Evolutionary conservation across 768 basidiomycete genomes (phyloP).

Genomic region (Cyclocybe aegerita): DNA sequence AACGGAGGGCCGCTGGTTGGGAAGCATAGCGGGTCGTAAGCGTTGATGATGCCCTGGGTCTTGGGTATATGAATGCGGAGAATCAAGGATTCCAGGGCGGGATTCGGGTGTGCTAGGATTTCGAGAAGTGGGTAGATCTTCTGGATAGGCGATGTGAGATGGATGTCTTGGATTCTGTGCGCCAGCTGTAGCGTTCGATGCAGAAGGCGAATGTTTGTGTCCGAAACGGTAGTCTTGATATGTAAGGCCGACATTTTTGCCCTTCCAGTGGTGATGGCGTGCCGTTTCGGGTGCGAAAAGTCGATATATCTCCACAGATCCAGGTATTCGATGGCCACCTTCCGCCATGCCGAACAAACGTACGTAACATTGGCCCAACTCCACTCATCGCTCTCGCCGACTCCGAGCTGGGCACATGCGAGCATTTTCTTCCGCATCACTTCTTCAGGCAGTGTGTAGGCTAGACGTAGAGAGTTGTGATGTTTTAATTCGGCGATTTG

Average conservation of each 20-base stretch:
- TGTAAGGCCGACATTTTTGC: constrained; percentile 32
- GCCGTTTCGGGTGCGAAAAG: constrained; percentile 35
- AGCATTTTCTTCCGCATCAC: constrained; percentile 30
- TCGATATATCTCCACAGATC: constrained; percentile 39
- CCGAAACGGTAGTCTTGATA: constrained; percentile 28
- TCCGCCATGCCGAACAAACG: constrained; percentile 38
- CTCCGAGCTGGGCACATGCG: constrained; percentile 19
- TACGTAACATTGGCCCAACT: constrained; percentile 34
- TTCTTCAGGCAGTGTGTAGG: constrained; percentile 26
- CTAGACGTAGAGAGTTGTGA: constrained; percentile 12
- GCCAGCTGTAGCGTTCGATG: constrained; percentile 33
- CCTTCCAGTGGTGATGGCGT: constrained; percentile 27
- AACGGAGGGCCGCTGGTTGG: constrained; percentile 28
- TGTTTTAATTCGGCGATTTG: constrained; percentile 12
- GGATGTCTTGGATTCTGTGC: constrained; percentile 33
- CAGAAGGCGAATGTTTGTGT: constrained; percentile 28
- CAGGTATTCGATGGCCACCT: constrained; percentile 26
- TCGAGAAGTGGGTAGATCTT: constrained; percentile 33
- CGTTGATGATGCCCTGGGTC: constrained; percentile 11
- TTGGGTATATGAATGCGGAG: constrained; percentile 27
- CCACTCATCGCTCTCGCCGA: constrained; percentile 23
- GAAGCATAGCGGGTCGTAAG: constrained; percentile 26
- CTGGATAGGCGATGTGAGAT: constrained; percentile 32
- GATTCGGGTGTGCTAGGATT: constrained; percentile 33
- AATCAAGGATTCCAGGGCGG: constrained; percentile 30